Percentiles rank a stretch among this genome's conserved stretches.
These are phyloP conservation scores for Selaginella moellendorffii DNA, from an alignment of 75 land plant genomes.

Conservation along the genomic window DNA sequence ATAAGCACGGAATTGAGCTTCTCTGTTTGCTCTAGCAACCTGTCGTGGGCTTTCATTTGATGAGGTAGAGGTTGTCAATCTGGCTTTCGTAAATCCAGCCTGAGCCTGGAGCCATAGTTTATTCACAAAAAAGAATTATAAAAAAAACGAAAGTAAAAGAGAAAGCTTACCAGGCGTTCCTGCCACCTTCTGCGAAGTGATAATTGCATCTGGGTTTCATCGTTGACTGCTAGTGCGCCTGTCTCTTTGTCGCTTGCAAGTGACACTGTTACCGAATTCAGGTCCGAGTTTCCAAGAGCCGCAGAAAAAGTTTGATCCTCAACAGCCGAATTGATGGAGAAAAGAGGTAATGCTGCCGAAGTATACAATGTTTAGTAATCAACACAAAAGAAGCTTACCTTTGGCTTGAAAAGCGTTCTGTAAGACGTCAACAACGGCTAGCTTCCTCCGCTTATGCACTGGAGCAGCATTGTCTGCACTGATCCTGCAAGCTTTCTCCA, in stretches of 20 bases:
- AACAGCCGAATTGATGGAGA: not conserved
- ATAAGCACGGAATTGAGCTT: slow-evolving; percentile 7
- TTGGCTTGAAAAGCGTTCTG: not conserved
- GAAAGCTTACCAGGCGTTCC: not conserved
- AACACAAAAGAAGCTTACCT: not conserved
- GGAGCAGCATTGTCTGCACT: not conserved
- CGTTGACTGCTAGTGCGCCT: not conserved
- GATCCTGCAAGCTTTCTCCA: not conserved
- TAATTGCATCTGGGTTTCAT: not conserved
- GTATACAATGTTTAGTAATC: not conserved
- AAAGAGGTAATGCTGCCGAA: not conserved
- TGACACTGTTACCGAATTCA: not conserved
- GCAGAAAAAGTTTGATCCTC: not conserved
- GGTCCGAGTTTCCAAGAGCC: not conserved
- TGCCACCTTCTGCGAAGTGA: not conserved
- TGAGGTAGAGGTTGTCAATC: not conserved
- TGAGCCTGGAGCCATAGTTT: not conserved
- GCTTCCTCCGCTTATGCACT: not conserved
- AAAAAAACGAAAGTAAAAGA: not conserved
- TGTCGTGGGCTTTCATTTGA: not conserved
- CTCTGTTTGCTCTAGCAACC: not conserved
- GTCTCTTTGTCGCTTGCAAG: not conserved
- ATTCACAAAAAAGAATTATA: slow-evolving; percentile 5
- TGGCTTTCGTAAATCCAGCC: slow-evolving; percentile 6
- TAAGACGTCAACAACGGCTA: not conserved